Percentiles rank a stretch among this genome's conserved stretches.
phyloP scores from a whole-genome alignment of 768 basidiomycete species.

The Lyophyllum shimeji region DNA sequence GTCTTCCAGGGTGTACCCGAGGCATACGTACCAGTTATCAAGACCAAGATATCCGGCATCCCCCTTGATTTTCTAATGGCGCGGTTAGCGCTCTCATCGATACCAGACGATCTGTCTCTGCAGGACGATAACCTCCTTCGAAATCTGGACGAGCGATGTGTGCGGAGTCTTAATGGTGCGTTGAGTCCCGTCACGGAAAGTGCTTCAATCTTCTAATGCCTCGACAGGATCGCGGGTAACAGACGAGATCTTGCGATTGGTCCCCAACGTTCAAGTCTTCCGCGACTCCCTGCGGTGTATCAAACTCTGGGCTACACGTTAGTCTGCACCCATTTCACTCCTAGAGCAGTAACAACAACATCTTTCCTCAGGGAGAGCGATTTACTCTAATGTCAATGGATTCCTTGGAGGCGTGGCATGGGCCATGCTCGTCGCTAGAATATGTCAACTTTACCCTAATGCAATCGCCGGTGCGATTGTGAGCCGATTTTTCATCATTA shows the following conservation, averaged over 20 bases:
- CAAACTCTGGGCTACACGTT: constrained; percentile 96
- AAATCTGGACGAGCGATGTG: constrained; percentile 92
- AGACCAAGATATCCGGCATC: constrained; percentile 86
- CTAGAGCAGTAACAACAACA: background rate
- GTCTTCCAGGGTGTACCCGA: constrained; percentile 84
- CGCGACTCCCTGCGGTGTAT: constrained; percentile 94
- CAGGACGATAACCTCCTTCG: constrained; percentile 89
- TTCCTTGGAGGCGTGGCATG: constrained; percentile 98
- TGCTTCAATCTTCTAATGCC: constrained; percentile 4
- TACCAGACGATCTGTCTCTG: constrained; percentile 90
- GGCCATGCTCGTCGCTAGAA: constrained; percentile 98
- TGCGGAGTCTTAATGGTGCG: constrained; percentile 89
- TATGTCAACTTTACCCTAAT: constrained; percentile 97
- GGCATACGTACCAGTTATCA: constrained; percentile 95
- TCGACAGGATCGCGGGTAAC: constrained; percentile 86
- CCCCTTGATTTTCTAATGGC: constrained; percentile 96
- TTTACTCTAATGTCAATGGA: constrained; percentile 97
- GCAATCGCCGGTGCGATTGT: constrained; percentile 94
- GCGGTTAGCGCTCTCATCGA: constrained; percentile 77
- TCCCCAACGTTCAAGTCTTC: constrained; percentile 93
- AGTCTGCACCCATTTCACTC: constrained; percentile 26
- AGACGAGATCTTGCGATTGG: constrained; percentile 91
- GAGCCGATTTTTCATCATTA: constrained; percentile 97
- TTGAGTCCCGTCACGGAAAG: background rate
- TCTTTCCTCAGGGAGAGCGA: constrained; percentile 71